A percentile compares a stretch with the other conserved stretches of the same genome.
Conservation (phyloP, 2,329 filamentous ascomycete species). For the Exophiala spinifera region DNA sequence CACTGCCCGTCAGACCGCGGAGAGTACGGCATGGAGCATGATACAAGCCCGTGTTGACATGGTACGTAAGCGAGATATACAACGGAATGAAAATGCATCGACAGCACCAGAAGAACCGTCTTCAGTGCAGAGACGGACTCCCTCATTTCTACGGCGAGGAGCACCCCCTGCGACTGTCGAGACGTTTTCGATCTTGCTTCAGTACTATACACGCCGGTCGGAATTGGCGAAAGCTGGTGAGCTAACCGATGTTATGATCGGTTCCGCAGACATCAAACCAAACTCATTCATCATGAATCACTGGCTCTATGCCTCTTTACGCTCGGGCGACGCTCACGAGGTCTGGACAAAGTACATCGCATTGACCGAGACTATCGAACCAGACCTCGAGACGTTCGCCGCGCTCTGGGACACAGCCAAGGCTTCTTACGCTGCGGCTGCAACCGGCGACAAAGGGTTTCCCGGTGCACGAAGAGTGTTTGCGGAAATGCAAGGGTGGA, state of each 20-base stretch:
- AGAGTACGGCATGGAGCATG: conserved; percentile 72
- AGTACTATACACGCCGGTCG: conserved; percentile 65
- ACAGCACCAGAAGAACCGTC: neutral
- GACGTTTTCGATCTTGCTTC: conserved; percentile 72
- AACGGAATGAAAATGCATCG: neutral
- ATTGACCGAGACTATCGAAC: conserved; percentile 53
- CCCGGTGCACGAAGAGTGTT: conserved; percentile 47
- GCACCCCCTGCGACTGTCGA: conserved; percentile 66
- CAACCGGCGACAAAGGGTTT: conserved; percentile 47
- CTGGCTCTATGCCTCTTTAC: conserved; percentile 64
- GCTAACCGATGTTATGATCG: conserved; percentile 60
- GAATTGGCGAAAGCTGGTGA: conserved; percentile 57
- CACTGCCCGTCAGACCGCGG: conserved; percentile 58
- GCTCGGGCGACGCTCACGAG: conserved; percentile 54
- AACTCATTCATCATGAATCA: conserved; percentile 79
- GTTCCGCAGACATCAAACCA: conserved; percentile 60
- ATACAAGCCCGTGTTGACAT: conserved; percentile 64
- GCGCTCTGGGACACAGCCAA: conserved; percentile 60
- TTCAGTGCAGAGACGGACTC: conserved; percentile 29
- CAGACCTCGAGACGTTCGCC: conserved; percentile 67
- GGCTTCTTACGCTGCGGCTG: conserved; percentile 47
- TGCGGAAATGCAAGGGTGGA: conserved; percentile 50
- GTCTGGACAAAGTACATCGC: conserved; percentile 56
- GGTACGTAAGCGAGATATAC: conserved; percentile 43
- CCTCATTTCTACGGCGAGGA: conserved; percentile 40